Evolutionary conservation across 1,139 yeast genomes (phyloP), one percentile per base, ranked within the genome.

Genomic region (Arxiozyma bovina): DNA sequence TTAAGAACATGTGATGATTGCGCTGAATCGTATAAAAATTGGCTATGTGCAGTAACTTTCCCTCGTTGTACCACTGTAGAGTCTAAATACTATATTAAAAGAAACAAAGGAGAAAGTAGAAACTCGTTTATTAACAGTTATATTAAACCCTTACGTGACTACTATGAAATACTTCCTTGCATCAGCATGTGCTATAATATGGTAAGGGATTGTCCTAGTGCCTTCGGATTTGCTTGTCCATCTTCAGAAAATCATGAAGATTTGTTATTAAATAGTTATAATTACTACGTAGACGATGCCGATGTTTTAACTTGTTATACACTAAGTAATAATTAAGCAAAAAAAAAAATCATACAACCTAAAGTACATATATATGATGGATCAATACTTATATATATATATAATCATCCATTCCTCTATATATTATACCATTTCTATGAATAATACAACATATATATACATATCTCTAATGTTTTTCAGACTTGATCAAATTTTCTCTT

Each of bases 41-140:
- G 99, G 99, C 75, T 93, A 21, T 93, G 99, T 71, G 79, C 96
- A 0, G 89, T 88, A 5, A 76, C 90, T 0, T 87, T 93, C n/a
- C 98, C 99, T 0, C 74, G 98, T 42, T 93, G 99, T 64, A 76
- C 85, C 0, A 74, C 86, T 0, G 65, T 69, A 1, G 68, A 78
- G 38, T 68, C 75, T 6, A 65, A 77, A 0, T 82, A 80, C 18
- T 81, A 82, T 64, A 68, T 70, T 38, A 61, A 66, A 38, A 75
- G 96, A 42, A 70, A 72, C 3, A 70, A 70, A 1, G 77, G 77
- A n/a, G 69, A 74, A 8, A 83, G 88, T 9, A 75, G 99, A 56
- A 88, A 80, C 62, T 73, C 72, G 8, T 80, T 79, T 61, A 77
- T 91, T 45, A 78, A 81, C 60, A 71, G 77, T 1, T 65, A 73